phyloP scores from a whole-genome alignment of 176 grass and related monocot genomes.

The Saccharum spontaneum region DNA sequence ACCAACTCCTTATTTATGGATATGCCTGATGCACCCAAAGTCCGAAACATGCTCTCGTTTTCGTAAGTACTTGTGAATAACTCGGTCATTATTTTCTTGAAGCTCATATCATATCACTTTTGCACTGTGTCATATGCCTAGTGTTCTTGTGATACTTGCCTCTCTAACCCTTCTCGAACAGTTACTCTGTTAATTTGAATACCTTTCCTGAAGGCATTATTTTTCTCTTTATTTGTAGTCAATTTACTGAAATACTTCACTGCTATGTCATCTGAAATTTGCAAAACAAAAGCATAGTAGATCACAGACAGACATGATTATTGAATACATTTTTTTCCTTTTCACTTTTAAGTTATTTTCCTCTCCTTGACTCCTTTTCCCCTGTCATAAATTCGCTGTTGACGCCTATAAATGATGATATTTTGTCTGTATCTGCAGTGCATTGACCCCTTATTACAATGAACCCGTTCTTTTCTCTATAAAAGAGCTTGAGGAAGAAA shows the following conservation, averaged over 20 bases:
- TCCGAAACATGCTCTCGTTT: conserved; percentile 89
- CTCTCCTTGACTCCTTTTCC: conserved; percentile 8
- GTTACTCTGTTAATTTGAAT: background rate
- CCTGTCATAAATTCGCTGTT: conserved; percentile 15
- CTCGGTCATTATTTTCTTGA: conserved; percentile 34
- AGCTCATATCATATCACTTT: conserved; percentile 5
- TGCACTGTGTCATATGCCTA: background rate
- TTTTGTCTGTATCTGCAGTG: conserved; percentile 47
- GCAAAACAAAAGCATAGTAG: conserved; percentile 12
- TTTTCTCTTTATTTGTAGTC: conserved; percentile 22
- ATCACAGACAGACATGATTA: background rate
- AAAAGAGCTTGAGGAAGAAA: conserved; percentile 74
- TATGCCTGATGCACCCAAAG: conserved; percentile 98
- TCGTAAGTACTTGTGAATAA: conserved; percentile 67
- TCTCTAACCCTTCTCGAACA: background rate
- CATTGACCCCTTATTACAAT: conserved; percentile 81
- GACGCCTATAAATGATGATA: background rate
- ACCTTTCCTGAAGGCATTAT: background rate
- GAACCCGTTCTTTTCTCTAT: conserved; percentile 81
- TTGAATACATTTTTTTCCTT: background rate
- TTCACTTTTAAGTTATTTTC: background rate
- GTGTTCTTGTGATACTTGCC: background rate
- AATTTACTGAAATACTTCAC: conserved; percentile 21
- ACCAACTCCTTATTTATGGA: conserved; percentile 98
- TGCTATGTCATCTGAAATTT: conserved; percentile 2